Evolutionary conservation across 179 eudicot species (phyloP).

Genomic region (Patellifolia procumbens): DNA sequence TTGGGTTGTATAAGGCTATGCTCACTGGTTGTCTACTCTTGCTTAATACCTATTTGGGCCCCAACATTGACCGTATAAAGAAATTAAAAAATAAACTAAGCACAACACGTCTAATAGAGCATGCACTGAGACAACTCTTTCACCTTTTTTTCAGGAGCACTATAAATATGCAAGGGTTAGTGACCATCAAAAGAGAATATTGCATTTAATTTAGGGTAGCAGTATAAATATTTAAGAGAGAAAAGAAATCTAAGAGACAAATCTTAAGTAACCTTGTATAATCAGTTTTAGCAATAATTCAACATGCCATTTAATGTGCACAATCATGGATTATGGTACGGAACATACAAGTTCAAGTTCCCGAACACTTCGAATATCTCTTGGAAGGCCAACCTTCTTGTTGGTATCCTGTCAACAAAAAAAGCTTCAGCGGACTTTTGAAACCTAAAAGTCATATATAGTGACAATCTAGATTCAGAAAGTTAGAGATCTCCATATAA

Average conservation of each 20-base stretch:
- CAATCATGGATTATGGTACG: neutral
- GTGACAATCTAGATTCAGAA: neutral
- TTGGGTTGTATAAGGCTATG: no score
- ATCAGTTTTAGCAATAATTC: neutral
- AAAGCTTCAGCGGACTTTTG: slow-evolving; percentile 15
- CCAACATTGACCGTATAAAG: no score
- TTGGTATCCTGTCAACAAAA: slow-evolving; percentile 75
- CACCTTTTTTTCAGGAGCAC: no score
- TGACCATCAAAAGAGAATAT: no score
- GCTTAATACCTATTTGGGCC: no score
- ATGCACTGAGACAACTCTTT: no score
- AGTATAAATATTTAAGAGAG: neutral
- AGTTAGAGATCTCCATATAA: neutral
- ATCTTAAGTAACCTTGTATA: neutral
- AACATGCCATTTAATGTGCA: neutral
- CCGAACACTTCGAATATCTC: slow-evolving; percentile 86
- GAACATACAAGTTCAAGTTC: slow-evolving; percentile 85
- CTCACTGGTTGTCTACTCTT: no score
- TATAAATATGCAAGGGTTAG: no score
- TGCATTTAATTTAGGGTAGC: neutral
- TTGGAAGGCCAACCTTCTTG: slow-evolving; percentile 70
- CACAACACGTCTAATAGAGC: no score
- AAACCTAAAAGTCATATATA: neutral
- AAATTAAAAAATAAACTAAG: no score
- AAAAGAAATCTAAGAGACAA: neutral